Base-by-base conservation (phyloP, 2,329 filamentous ascomycete genomes). In the Sclerotinia subarctica region DNA sequence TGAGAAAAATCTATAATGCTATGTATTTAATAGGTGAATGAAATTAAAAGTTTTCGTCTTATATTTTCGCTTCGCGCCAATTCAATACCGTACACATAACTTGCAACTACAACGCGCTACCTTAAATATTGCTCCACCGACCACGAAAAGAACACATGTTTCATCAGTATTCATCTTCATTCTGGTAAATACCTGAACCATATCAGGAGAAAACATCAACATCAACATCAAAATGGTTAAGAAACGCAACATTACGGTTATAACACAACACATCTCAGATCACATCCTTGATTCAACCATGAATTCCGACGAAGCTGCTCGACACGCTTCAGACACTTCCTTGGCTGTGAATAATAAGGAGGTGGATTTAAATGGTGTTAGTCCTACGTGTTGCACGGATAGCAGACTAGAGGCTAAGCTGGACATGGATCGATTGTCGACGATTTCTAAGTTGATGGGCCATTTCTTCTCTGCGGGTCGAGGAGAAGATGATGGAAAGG, bases 1-100 rank as follows among this genome's bases (percentile, higher is more conserved):
- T 69, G 73, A 77, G 24, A 75, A 76, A 29, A 64, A 52, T 35
- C 46, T 68, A 47, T 68, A 29, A 62, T 52, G 46, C n/a, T n/a
- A 38, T 51, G 46, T 62, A 62, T 62, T 38, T 49, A 51, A n/a
- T 49, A 49, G 46, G n/a, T 62, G 47, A 38, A 38, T 51, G 21
- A 62, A 51, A 38, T 51, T 51, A 38, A 62, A 38, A 62, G 26
- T 32, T n/a, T 32, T 49, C 21, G 15, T 47, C 7, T 4, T n/a
- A 1, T 29, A 3, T 47, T 51, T 46, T 51, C 29, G 59, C 46
- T 38, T 62, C 46, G 29, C n/a, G 46, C 15, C 29, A 26, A 42
- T 21, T 21, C 15, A 51, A 8, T 62, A 10, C 46, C 29, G 59
- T 62, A 62, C 59, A 62, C 59, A 62, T 26, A 15, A 26, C 24